Percentiles rank a stretch among this genome's conserved stretches.
Evolutionary conservation across 768 basidiomycete species (phyloP).

Genomic region (Panaeolus cyanescens): DNA sequence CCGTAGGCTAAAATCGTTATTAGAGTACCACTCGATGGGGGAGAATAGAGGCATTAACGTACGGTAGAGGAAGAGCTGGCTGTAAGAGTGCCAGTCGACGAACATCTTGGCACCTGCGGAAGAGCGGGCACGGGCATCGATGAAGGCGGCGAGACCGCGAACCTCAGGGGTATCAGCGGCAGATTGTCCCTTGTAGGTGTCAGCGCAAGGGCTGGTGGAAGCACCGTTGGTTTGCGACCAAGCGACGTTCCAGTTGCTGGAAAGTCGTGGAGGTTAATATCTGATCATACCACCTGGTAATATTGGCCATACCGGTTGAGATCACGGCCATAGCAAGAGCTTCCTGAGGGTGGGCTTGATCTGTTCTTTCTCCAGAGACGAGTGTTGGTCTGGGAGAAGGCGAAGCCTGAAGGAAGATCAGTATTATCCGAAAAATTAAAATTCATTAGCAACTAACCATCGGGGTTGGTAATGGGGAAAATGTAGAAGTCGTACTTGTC

Average conservation of each 20-base stretch:
- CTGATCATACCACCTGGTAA: no score
- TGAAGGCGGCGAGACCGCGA: slow-evolving; percentile 2
- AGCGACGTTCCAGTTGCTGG: slow-evolving; percentile 7
- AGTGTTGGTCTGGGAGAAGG: slow-evolving; percentile 1
- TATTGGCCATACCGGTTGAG: neutral
- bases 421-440: neutral
- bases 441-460: neutral
- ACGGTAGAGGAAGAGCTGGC: slow-evolving; percentile 7
- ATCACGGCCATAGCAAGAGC: slow-evolving; percentile 6
- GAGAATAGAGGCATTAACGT: neutral
- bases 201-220: slow-evolving; percentile 6
- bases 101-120: slow-evolving; percentile 8
- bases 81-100: slow-evolving; percentile 8
- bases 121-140: slow-evolving; percentile 1
- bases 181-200: slow-evolving; percentile 1
- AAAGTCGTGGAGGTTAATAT: no score
- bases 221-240: slow-evolving; percentile 7
- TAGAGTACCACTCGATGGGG: neutral
- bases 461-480: slow-evolving; percentile 5
- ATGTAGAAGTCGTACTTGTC: slow-evolving; percentile 8
- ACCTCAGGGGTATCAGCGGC: slow-evolving; percentile 4
- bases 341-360: slow-evolving; percentile 4
- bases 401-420: neutral
- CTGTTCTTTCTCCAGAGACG: slow-evolving; percentile 9
- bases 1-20: slow-evolving; percentile 5